Evolutionary conservation across 1,139 yeast genomes (phyloP), one percentile per base, ranked within the genome.

Genomic region (Wickerhamomyces sp.): DNA sequence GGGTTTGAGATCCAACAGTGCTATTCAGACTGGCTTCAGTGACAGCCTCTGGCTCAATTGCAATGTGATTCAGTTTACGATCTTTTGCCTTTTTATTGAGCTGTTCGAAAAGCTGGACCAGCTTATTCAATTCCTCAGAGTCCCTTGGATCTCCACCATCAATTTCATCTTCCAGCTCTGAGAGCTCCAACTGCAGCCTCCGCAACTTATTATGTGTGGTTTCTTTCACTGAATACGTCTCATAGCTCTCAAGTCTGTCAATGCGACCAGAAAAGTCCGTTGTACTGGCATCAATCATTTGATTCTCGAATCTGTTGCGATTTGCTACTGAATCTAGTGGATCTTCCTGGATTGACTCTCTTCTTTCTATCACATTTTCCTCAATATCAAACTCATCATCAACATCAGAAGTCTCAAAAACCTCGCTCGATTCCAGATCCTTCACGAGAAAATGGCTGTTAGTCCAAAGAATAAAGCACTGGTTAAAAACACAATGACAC

Each of bases 371-470:
- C 1, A n/a, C 7, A 0, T 28, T 28, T 5, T 36, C 43, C 16
- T 32, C 33, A 13, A 44, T 45, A 13, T 54, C 57, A 15, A 47
- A 45, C 2, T 56, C 61, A 33, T 67, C 66, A 33, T 74, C 78
- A 1, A 65, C 55, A 46, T 74, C 79, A 0, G 78, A 72, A 0
- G 78, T 70, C 51, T 75, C 80, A 48, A 65, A 74, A 3, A 74
- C 64, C 39, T 69, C 75, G 34, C 52, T 61, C 1, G 64, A 50
- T 2, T 49, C 58, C 13, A 39, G 39, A 31, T 68, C 67, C 56
- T 49, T 21, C 4, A 7, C 12, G 4, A 24, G 10, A 7, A 15
- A 21, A 3, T 7, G 14, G 36, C 32, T 31, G 31, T 31, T 35
- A n/a, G 10, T 9, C n/a, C 16, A 18, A 18, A n/a, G 16, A 13